Base-by-base conservation (phyloP, 371 early-diverging fungal species). In the Mortierella polycephala region DNA sequence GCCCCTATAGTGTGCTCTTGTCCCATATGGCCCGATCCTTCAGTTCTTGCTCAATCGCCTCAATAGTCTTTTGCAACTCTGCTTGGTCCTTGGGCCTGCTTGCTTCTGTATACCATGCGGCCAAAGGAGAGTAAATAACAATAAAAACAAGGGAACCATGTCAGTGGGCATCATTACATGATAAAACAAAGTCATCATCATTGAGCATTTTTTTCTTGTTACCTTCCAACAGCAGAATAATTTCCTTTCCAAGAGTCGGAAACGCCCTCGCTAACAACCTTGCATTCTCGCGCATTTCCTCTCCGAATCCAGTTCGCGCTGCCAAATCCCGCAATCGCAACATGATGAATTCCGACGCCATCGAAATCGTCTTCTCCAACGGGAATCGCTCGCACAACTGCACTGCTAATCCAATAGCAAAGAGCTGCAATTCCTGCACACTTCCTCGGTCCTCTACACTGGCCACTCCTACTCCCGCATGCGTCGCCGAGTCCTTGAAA, bases 341-440 rank as follows among this genome's bases (percentile, higher is more conserved):
- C 54, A 79, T 7, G 41, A 79, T 79, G 45, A 69, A 62, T 5
- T 69, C 74, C 1, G 37, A 30, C 8, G 70, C 64, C 67, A 79
- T 79, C 44, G 69, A 66, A 51, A 65, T 40, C 5, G 80, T 79
- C 16, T 54, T 61, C 51, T 44, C 63, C 21, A 79, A 45, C 20
- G 80, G 80, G 47, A 69, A 73, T 14, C 67, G 62, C 37, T 63
- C 74, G 30, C 80, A 79, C 2, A 79, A 42, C 55, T 66, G 70
- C 0, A 53, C 80, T 7, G 80, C 66, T 30, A 79, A 40, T 16
- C 80, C 52, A 16, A 79, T 56, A n/a, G 74, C 70, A 60, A 79
- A 79, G 13, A 72, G 41, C 46, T 73, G 74, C 5, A 66, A 62
- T 9, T 64, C 56, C 16, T 13, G 16, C 37, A 47, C 51, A 20